Base-by-base conservation (phyloP, 148 eudicot genomes). In the Dysphania ambrosioides region DNA sequence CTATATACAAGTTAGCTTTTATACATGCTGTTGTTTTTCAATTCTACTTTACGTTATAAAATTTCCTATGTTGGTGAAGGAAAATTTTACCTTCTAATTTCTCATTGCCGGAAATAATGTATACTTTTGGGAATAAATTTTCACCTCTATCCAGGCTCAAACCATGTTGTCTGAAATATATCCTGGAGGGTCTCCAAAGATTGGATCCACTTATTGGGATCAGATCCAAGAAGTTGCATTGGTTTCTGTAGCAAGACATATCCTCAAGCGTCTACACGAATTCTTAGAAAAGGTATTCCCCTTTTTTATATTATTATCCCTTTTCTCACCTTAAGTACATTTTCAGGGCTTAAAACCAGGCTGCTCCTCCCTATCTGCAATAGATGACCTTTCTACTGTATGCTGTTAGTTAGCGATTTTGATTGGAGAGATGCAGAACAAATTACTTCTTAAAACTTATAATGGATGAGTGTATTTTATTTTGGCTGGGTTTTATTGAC, bases 161-260 rank as follows among this genome's bases (percentile, higher is more conserved):
- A 74, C 83, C 66, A 90, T 92, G 99, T 73, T 96, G 57, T 92
- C 99, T 59, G 99, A 92, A 80, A 96, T 96, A 70, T 96, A 92
- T 80, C 99, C 99, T 61, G 99, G 99, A 42, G 87, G 83, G 82
- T 78, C 97, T 78, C 90, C 97, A 64, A 96, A 90, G 88, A 78
- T 77, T 70, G 99, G 99, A 60, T 80, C 89, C 59, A 84, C 88
- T 72, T 95, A 92, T 63, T 96, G 97, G 94, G 97, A 96, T 78
- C 99, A 92, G 85, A 87, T 96, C 72, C 91, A 73, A 77, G 99
- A 96, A 85, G 85, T 88, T 81, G 97, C 91, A 30, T 87, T 92
- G 75, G 88, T 92, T 75, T 90, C 99, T 77, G 86, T 96, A n/a
- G 87, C 89, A 42, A 90, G 83, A 77, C 99, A 86, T 76, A 83